Base-by-base conservation (phyloP, 805 yeast species). In the Saccharomycopsis fodiens region DNA sequence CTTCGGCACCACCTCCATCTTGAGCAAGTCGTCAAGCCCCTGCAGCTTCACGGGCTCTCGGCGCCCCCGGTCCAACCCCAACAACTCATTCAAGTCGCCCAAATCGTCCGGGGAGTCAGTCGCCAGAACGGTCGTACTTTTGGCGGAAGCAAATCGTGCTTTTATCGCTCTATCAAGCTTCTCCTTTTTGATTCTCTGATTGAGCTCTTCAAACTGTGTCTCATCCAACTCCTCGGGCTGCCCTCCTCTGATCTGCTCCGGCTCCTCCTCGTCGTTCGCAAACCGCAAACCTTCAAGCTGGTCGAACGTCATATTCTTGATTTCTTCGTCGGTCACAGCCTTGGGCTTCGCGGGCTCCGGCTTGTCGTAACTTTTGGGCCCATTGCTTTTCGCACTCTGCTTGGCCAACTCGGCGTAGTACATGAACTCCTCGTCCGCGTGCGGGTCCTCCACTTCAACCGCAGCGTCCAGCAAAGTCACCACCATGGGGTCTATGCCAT, bases 171-270 rank as follows among this genome's bases (percentile, higher is more conserved):
- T 43, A 12, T 52, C 48, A 19, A 55, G 34, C 31, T 57, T 60
- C 39, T 46, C 52, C 27, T 56, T 52, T 20, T 55, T 50, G 2
- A 56, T 53, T 30, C 54, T 54, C 22, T 53, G 45, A 32, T 58
- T 55, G 5, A 59, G 39, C 32, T 54, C 50, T 15, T 43, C 29
- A 36, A 58, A 58, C 38, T 58, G 45, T 21, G 50, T 39, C 15
- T 25, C 46, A 35, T 61, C 65, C 13, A 53, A 52, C 19, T 48
- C 56, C n/a, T n/a, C n/a, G n/a, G n/a, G n/a, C n/a, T n/a, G n/a
- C n/a, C n/a, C n/a, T 4, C 50, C 41, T 13, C 60, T 44, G 3
- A 35, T 38, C 15, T 52, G 44, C 7, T 38, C 29, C 13, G 35
- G 36, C 34, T 25, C 19, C 20, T 36, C 45, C 6, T 48, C 52